Conservation (phyloP, 2,329 filamentous ascomycete genomes). For the Didymella exigua region DNA sequence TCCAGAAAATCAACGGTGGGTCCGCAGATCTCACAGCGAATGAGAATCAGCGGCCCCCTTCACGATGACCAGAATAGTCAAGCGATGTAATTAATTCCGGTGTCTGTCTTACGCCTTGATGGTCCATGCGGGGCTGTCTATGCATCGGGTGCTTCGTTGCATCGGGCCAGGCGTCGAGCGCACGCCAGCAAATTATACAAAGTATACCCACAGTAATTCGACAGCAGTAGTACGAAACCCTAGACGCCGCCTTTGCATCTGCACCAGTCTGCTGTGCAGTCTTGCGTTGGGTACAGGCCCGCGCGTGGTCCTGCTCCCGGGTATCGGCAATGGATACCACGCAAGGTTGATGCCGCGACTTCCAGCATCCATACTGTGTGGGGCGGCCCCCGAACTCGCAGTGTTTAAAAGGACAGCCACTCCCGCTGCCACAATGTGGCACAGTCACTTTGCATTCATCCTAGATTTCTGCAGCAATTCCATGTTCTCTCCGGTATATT, state of each 20-base stretch:
- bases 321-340: background rate
- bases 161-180: too few relatives aligned
- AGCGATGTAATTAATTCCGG: background rate
- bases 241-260: background rate
- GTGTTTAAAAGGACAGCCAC: slow-evolving; percentile 8
- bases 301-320: background rate
- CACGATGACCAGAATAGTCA: background rate
- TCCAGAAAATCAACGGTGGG: slow-evolving; percentile 1
- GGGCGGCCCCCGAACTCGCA: background rate
- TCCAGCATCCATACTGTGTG: background rate
- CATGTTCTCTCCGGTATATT: background rate
- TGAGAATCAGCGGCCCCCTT: background rate
- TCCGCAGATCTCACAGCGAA: background rate
- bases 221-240: background rate
- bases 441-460: background rate
- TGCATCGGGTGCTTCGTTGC: too few relatives aligned
- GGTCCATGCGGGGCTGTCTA: background rate
- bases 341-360: background rate
- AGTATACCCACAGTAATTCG: too few relatives aligned
- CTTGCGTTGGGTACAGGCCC: background rate
- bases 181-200: too few relatives aligned
- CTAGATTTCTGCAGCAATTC: background rate
- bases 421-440: slow-evolving; percentile 8
- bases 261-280: background rate
- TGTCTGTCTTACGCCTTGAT: background rate